Percentiles rank a stretch among this genome's conserved stretches.
These are phyloP conservation scores for Sophora flavescens DNA, from an alignment of 306 rosid species.

Conservation along the genomic window DNA sequence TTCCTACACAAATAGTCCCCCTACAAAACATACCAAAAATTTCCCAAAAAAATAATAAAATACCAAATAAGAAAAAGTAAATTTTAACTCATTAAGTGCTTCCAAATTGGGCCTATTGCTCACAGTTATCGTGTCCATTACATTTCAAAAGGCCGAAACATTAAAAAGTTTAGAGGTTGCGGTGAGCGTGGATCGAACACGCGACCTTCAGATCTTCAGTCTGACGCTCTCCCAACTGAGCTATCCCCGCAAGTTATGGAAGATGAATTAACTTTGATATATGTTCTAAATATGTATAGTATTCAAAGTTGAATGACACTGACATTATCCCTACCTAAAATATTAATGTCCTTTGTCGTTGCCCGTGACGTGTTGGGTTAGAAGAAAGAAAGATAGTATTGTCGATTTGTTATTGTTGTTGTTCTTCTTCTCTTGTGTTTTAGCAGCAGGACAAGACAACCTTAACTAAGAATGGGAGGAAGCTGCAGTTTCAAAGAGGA, in stretches of 20 bases:
- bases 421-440: neutral
- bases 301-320: no score
- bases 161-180: slow-evolving; percentile 2
- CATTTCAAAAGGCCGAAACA: no score
- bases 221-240: slow-evolving; percentile 67
- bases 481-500: slow-evolving; percentile 52
- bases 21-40: no score
- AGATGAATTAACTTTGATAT: no score
- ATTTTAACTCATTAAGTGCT: no score
- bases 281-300: no score
- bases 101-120: no score
- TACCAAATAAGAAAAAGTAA: no score
- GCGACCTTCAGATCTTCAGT: slow-evolving; percentile 66
- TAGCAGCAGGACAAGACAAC: neutral
- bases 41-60: no score
- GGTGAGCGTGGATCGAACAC: slow-evolving; percentile 65
- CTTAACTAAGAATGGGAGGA: slow-evolving; percentile 50
- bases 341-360: neutral
- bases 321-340: no score
- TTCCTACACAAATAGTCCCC: no score
- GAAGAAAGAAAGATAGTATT: neutral
- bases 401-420: neutral
- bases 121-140: no score
- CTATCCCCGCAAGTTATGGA: slow-evolving; percentile 46
- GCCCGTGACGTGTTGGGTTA: neutral